Evolutionary conservation across 2,329 filamentous ascomycete species (phyloP), one percentile per base, ranked within the genome.

Genomic region (Monosporascus sp.): DNA sequence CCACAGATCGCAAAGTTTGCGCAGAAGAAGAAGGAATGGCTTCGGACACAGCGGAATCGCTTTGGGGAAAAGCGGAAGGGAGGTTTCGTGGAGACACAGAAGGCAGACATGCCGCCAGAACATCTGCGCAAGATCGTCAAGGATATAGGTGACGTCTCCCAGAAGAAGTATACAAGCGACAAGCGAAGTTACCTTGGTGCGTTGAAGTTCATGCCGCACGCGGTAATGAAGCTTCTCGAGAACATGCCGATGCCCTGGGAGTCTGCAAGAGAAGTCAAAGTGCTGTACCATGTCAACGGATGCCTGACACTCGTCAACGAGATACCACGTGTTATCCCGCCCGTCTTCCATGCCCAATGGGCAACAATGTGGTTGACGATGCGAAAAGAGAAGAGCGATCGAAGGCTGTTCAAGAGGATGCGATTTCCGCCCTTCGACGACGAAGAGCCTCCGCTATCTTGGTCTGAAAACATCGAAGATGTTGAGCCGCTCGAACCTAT

Each of bases 211-310:
- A 99, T 99, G 94, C 94, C 94, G 1, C 94, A 99, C 69, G 94
- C 94, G 6, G 94, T 99, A 11, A 76, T 99, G 75, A 99, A 99
- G 77, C 81, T 99, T 24, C 73, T 99, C 53, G 94, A 99, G 76
- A 99, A 99, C 66, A 99, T 99, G 94, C 94, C 94, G 4, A 99
- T 99, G 94, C 94, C 94, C 0, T 99, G 94, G 94, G 94, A 99
- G 75, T 94, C 91, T 53, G 86, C 91, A 26, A 85, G 92, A 58
- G 94, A 99, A 67, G 95, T 99, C 57, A 97, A 97, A 75, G 94
- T 99, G 27, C 79, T 99, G 14, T 99, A 99, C 71, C 94, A 99
- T 68, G 92, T 97, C 65, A 99, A 99, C 66, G 94, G 94, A 31
- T 99, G 95, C 67, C 73, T 99, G 73, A 99, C 94, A 2, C 76